Conservation (phyloP, 352 stramenopile genomes). For the Phytophthora agathidicida region DNA sequence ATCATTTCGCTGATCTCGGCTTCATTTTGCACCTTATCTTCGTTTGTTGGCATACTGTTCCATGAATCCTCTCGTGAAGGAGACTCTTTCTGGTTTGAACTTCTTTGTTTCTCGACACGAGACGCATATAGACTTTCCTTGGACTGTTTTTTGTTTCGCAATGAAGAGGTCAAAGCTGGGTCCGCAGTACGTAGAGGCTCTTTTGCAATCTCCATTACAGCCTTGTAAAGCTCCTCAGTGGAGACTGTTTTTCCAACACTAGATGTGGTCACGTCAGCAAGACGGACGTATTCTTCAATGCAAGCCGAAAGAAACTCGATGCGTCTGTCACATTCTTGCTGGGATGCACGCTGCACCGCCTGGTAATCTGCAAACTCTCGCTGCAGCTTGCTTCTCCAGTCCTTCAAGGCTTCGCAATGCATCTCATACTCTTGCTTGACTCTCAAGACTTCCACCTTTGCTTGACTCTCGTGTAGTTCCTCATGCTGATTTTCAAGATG, state of each 20-base stretch:
- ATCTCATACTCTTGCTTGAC: slow-evolving; percentile 18
- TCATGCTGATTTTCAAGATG: slow-evolving; percentile 15
- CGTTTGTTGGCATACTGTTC: not conserved
- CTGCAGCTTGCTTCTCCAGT: slow-evolving; percentile 30
- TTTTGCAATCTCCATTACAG: slow-evolving; percentile 40
- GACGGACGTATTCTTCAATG: slow-evolving; percentile 45
- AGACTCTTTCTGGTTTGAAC: not conserved
- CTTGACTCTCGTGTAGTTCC: slow-evolving; percentile 15
- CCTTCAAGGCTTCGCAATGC: slow-evolving; percentile 1
- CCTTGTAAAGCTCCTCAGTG: slow-evolving; percentile 45
- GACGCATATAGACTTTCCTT: not conserved
- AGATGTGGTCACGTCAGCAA: slow-evolving; percentile 22
- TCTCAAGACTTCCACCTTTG: slow-evolving; percentile 7
- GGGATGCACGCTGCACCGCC: slow-evolving; percentile 15
- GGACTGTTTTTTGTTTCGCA: not conserved
- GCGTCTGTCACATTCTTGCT: slow-evolving; percentile 43
- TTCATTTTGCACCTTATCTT: not conserved
- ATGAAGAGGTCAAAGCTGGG: not conserved
- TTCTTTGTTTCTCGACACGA: not conserved
- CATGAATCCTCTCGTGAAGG: not conserved
- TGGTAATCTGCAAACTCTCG: slow-evolving; percentile 47
- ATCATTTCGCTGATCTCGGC: slow-evolving; percentile 5
- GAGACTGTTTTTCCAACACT: slow-evolving; percentile 18
- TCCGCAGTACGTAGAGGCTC: not conserved
- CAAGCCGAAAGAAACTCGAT: slow-evolving; percentile 53